These are phyloP conservation scores for Hebeloma cylindrosporum DNA, from an alignment of 768 basidiomycete genomes.

Conservation along the genomic window DNA sequence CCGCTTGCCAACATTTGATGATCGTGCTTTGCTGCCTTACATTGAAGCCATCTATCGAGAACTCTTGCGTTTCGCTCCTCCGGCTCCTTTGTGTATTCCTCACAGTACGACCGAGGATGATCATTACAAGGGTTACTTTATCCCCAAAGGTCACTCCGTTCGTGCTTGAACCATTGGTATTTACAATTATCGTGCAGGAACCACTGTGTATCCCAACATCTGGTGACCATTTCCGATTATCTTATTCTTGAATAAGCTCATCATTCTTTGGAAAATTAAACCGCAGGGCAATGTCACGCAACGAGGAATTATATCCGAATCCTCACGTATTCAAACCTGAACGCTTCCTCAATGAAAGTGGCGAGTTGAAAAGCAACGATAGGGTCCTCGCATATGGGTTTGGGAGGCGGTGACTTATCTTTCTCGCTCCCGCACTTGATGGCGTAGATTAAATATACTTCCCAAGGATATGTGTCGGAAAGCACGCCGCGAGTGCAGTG, in stretches of 20 bases:
- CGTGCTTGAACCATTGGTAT: too few species aligned
- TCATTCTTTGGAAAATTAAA: too few species aligned
- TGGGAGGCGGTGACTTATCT: conserved; percentile 5
- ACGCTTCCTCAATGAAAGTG: conserved; percentile 14
- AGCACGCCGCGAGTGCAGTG: conserved; percentile 11
- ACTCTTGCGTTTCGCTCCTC: conserved; percentile 13
- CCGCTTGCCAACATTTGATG: conserved; percentile 28
- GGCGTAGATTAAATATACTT: neutral
- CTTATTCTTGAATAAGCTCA: neutral
- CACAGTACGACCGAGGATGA: conserved; percentile 26
- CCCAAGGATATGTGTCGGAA: conserved; percentile 19
- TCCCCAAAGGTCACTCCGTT: conserved; percentile 27
- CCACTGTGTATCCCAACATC: neutral
- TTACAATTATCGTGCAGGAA: too few species aligned
- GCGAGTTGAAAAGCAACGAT: neutral
- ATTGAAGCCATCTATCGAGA: conserved; percentile 17
- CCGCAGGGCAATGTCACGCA: conserved; percentile 19
- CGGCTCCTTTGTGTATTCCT: conserved; percentile 16
- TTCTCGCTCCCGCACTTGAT: neutral
- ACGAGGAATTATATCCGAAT: conserved; percentile 16
- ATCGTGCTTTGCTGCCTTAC: conserved; percentile 25
- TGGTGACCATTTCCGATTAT: neutral
- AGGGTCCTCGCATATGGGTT: conserved; percentile 8
- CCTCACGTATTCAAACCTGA: conserved; percentile 23
- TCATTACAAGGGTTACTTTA: conserved; percentile 20